These are phyloP conservation scores for Sporothrix dimorphospora DNA, from an alignment of 2,329 filamentous ascomycete genomes.

Conservation along the genomic window DNA sequence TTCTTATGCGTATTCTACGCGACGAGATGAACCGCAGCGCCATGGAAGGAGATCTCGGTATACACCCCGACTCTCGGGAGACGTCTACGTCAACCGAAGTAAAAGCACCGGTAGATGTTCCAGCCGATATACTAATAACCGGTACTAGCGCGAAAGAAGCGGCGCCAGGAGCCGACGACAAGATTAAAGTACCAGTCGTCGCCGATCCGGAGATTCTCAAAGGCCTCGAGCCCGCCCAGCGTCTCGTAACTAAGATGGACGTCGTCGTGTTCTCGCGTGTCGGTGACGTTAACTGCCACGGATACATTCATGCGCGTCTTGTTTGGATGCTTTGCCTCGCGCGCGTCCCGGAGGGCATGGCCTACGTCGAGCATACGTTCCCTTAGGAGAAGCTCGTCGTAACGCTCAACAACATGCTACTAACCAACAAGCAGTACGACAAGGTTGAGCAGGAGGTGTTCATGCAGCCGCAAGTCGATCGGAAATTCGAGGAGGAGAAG, in stretches of 20 bases:
- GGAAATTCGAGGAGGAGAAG: not conserved
- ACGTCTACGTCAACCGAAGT: constrained; percentile 14
- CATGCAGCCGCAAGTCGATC: constrained; percentile 21
- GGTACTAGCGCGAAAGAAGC: not conserved
- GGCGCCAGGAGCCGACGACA: too few species aligned
- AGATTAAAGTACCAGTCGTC: too few species aligned
- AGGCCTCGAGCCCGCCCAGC: not conserved
- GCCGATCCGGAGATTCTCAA: not conserved
- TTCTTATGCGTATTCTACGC: constrained; percentile 45
- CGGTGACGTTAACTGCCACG: constrained; percentile 61
- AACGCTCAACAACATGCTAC: constrained; percentile 45
- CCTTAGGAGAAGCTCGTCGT: constrained; percentile 46
- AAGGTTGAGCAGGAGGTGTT: constrained; percentile 51
- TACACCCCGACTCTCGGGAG: constrained; percentile 19
- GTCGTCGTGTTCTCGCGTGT: constrained; percentile 54
- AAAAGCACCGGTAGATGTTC: not conserved
- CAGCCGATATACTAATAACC: not conserved
- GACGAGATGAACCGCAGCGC: constrained; percentile 32
- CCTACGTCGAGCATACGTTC: constrained; percentile 47
- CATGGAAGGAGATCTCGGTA: not conserved
- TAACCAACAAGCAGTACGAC: constrained; percentile 36
- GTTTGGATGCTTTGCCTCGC: constrained; percentile 59
- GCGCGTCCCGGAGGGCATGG: constrained; percentile 47
- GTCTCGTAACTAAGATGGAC: constrained; percentile 50
- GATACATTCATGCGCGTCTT: constrained; percentile 65